Percentiles rank a stretch among this genome's conserved stretches.
Evolutionary conservation across 1,284 basidiomycete species (phyloP).

Genomic region (Cutaneotrichosporon curvatum): DNA sequence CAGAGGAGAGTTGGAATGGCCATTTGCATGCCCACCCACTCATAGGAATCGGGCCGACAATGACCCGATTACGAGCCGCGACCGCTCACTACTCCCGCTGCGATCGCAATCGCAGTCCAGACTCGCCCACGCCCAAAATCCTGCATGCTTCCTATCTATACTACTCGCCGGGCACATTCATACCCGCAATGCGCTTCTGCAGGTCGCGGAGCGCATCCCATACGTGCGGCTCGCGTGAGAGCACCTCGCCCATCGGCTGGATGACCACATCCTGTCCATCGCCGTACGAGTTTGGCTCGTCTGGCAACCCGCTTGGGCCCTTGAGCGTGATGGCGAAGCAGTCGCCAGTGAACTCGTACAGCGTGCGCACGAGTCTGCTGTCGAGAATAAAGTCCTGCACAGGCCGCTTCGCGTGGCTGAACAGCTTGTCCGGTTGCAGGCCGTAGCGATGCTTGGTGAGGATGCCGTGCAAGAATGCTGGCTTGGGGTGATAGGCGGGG

Average conservation of each 20-base stretch:
- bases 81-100: too few relatives aligned
- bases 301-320: conserved; percentile 38
- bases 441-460: conserved; percentile 45
- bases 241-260: conserved; percentile 23
- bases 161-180: conserved; percentile 14
- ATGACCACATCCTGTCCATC: conserved; percentile 41
- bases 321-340: conserved; percentile 41
- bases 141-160: not conserved
- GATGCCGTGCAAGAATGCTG: conserved; percentile 48
- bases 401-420: conserved; percentile 36
- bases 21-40: too few relatives aligned
- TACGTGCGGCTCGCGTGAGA: conserved; percentile 1
- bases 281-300: conserved; percentile 26
- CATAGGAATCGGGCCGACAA: too few relatives aligned
- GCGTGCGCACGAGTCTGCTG: conserved; percentile 35
- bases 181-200: conserved; percentile 2
- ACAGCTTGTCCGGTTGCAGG: conserved; percentile 41
- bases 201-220: conserved; percentile 5
- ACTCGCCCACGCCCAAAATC: too few relatives aligned
- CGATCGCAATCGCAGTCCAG: too few relatives aligned
- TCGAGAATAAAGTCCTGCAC: conserved; percentile 38
- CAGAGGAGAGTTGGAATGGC: too few relatives aligned
- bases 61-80: too few relatives aligned
- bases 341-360: conserved; percentile 40
- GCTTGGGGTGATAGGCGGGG: conserved; percentile 38